Evolutionary conservation across 2,329 filamentous ascomycete species (phyloP), one percentile per base, ranked within the genome.

Genomic region (Pseudovirgaria hyperparasitica): DNA sequence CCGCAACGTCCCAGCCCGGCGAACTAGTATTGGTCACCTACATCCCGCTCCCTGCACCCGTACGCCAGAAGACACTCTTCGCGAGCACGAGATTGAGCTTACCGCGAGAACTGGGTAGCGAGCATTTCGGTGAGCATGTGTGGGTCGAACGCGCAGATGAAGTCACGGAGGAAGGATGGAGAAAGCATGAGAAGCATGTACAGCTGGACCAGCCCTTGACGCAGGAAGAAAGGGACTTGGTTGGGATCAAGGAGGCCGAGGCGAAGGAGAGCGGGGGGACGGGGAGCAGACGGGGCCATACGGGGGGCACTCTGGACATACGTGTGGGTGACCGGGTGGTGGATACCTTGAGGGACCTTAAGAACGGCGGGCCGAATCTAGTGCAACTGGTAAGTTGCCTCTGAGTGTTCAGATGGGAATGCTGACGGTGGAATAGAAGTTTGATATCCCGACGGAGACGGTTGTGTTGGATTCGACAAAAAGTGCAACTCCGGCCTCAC

Each of bases 11-110:
- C 9, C 40, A 50, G 28, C 47, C 48, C 20, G 18, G 27, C 22
- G 43, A 43, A 9, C 45, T 85, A 37, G 57, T 79, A 15, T 78
- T 76, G 23, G 60, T 86, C 19, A 84, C 80, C 19, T 90, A 85
- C 51, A 73, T 90, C 5, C 82, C 82, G 15, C 79, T 87, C 52
- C 49, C 70, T 1, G 82, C 82, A 20, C 78, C 76, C 16, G 81
- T 90, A 30, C 74, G 82, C 20, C 77, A 84, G 50, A 90, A 90
- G 64, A 90, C 82, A 76, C 68, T 90, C 13, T 86, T 87, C 51
- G 81, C 82, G 5, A 71, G 74, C 14, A 86, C 82, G 16, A 70
- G 80, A 7, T 62, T 86, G 41, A 81, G 80, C 1, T 65, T 90
- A 2, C 69, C 77, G 26, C 70, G 81, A 22, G 80, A 87, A 55